Conservation (phyloP, 1,284 basidiomycete genomes). For the Ganoderma sinense region DNA sequence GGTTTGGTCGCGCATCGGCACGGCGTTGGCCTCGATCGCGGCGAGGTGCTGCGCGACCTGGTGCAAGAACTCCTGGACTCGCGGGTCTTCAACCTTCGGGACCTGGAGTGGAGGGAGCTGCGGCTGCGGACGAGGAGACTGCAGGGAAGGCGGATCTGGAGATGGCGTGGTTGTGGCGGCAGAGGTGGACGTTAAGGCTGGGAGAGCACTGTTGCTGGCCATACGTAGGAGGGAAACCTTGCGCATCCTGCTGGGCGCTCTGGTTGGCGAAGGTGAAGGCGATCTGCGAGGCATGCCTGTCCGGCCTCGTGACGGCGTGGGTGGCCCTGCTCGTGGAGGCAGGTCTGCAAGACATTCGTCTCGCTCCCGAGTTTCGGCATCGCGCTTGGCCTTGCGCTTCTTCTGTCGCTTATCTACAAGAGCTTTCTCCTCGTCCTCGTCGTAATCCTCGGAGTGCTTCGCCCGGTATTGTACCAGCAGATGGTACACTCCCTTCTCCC, state of each 20-base stretch:
- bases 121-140: slow-evolving; percentile 41
- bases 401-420: slow-evolving; percentile 42
- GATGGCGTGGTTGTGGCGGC: slow-evolving; percentile 36
- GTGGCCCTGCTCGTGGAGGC: slow-evolving; percentile 63
- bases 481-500: slow-evolving; percentile 95
- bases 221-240: slow-evolving; percentile 27
- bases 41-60: slow-evolving; percentile 85
- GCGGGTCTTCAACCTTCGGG: slow-evolving; percentile 69
- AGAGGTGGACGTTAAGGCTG: slow-evolving; percentile 18
- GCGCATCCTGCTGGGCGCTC: slow-evolving; percentile 32
- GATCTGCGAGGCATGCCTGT: slow-evolving; percentile 17
- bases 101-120: slow-evolving; percentile 36
- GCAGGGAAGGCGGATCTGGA: slow-evolving; percentile 39
- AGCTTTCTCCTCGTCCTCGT: slow-evolving; percentile 59
- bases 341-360: slow-evolving; percentile 37
- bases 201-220: slow-evolving; percentile 28
- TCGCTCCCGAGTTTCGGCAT: slow-evolving; percentile 18
- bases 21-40: slow-evolving; percentile 61
- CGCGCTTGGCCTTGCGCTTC: slow-evolving; percentile 32
- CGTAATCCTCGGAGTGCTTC: slow-evolving; percentile 72
- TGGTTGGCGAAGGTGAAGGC: slow-evolving; percentile 26
- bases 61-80: slow-evolving; percentile 81
- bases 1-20: slow-evolving; percentile 11
- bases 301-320: slow-evolving; percentile 63
- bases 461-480: slow-evolving; percentile 83